These are phyloP conservation scores for Ogataea nakhonphanomensis DNA, from an alignment of 805 yeast genomes.

Conservation along the genomic window DNA sequence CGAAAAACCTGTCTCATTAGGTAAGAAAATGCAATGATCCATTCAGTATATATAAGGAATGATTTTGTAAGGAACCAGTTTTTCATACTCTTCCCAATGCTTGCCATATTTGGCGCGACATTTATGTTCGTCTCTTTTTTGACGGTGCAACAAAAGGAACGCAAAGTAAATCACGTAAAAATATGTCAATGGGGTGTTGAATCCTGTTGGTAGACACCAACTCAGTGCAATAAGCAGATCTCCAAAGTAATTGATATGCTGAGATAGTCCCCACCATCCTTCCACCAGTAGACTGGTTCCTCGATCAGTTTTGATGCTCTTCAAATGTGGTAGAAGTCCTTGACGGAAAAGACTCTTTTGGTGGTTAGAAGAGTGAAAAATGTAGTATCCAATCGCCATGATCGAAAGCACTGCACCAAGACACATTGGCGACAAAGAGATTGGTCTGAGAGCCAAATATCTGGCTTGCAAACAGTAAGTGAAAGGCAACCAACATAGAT, in stretches of 20 bases:
- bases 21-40: slow-evolving; percentile 40
- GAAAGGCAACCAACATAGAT: slow-evolving; percentile 88
- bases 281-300: slow-evolving; percentile 80
- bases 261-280: slow-evolving; percentile 95
- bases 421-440: slow-evolving; percentile 46
- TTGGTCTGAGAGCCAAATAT: slow-evolving; percentile 63
- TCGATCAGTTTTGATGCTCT: slow-evolving; percentile 65
- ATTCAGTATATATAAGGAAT: slow-evolving; percentile 78
- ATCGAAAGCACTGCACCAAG: slow-evolving; percentile 41
- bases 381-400: slow-evolving; percentile 60
- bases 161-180: slow-evolving; percentile 85
- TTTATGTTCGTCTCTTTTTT: slow-evolving; percentile 85
- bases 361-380: slow-evolving; percentile 79
- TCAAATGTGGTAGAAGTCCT: slow-evolving; percentile 67
- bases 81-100: slow-evolving; percentile 81
- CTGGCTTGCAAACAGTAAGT: slow-evolving; percentile 85
- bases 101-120: slow-evolving; percentile 83
- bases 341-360: slow-evolving; percentile 82
- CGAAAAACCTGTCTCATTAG: slow-evolving; percentile 60
- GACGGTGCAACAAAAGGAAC: slow-evolving; percentile 79
- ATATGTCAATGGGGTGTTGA: slow-evolving; percentile 76
- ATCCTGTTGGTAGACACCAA: slow-evolving; percentile 91
- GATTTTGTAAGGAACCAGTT: slow-evolving; percentile 80
- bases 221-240: slow-evolving; percentile 91
- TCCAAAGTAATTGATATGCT: slow-evolving; percentile 93